These are phyloP conservation scores for Sisymbrium irio DNA, from an alignment of 345 rosid species.

Conservation along the genomic window DNA sequence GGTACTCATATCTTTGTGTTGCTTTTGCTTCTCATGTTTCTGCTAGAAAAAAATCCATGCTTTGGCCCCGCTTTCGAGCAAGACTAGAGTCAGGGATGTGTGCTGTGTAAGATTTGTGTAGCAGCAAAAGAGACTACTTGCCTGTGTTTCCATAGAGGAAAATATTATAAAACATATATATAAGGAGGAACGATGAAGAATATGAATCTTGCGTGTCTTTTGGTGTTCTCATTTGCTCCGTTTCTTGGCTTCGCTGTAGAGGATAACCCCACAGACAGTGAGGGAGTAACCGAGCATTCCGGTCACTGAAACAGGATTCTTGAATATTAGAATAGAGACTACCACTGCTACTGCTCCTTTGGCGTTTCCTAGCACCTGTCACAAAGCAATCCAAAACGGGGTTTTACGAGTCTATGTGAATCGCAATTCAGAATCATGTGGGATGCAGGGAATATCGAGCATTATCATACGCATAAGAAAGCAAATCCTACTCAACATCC, in stretches of 20 bases:
- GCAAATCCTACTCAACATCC: background rate
- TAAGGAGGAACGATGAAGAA: constrained; percentile 20
- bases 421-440: background rate
- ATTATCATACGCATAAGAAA: background rate
- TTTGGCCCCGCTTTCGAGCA: constrained; percentile 3
- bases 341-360: constrained; percentile 99
- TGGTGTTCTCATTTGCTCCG: constrained; percentile 61
- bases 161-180: constrained; percentile 37
- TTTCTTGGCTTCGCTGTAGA: constrained; percentile 98
- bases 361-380: constrained; percentile 95
- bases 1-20: constrained; percentile 23
- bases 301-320: constrained; percentile 92
- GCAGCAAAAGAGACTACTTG: constrained; percentile 34
- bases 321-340: constrained; percentile 89
- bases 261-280: constrained; percentile 89
- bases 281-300: constrained; percentile 96
- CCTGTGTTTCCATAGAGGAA: constrained; percentile 5
- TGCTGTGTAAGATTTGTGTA: constrained; percentile 28
- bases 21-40: constrained; percentile 21
- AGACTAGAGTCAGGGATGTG: constrained; percentile 13
- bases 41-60: background rate
- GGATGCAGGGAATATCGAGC: background rate
- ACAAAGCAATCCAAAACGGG: background rate
- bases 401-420: background rate
- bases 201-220: background rate